Evolutionary conservation across 345 rosid genomes (phyloP).

Genomic region (Corymbia maculata): DNA sequence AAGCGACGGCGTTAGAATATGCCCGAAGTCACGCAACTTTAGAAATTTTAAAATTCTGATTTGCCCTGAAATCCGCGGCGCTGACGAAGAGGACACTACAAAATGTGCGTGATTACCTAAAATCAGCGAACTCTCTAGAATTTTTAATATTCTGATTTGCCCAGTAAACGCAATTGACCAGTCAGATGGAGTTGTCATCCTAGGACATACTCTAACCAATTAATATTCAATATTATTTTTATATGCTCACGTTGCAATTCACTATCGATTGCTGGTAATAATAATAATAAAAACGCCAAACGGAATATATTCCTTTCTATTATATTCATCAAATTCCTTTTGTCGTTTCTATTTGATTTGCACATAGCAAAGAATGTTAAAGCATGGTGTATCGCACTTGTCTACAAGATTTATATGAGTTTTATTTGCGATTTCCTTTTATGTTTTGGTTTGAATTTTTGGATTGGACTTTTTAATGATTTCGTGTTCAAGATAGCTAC

Average conservation of each 20-base stretch:
- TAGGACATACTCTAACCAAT: not conserved
- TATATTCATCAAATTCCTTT: not conserved
- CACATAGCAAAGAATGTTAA: not conserved
- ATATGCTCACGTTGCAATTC: not conserved
- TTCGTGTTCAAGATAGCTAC: not conserved
- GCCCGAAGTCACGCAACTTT: not conserved
- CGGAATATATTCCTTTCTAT: not conserved
- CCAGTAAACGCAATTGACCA: not conserved
- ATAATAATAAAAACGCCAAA: not conserved
- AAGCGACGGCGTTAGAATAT: not conserved
- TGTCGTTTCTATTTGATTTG: not conserved
- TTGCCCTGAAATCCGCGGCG: not conserved
- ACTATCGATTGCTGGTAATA: not conserved
- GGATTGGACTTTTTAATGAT: not conserved
- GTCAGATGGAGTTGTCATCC: not conserved
- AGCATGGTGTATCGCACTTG: fast-evolving
- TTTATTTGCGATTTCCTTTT: not conserved
- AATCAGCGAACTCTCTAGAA: not conserved
- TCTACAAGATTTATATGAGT: not conserved
- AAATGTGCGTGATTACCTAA: not conserved
- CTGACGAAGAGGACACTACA: not conserved
- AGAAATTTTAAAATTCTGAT: not conserved
- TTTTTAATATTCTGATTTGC: not conserved
- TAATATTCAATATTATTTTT: not conserved
- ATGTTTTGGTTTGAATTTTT: not conserved